These are phyloP conservation scores for Cladorrhinum samala DNA, from an alignment of 495 filamentous ascomycete genomes.

Conservation along the genomic window DNA sequence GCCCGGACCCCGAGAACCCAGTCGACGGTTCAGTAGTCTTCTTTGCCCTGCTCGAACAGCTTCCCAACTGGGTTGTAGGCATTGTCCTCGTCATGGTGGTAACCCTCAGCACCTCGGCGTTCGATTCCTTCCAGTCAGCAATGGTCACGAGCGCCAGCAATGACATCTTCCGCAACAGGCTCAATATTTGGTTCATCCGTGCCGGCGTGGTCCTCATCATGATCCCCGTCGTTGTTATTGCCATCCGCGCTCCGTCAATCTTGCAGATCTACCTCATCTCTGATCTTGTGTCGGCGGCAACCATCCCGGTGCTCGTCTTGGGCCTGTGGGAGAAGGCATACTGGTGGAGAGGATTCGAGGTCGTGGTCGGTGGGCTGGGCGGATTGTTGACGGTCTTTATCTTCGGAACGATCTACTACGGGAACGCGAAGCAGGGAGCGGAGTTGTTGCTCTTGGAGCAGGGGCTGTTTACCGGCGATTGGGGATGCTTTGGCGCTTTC, in stretches of 20 bases:
- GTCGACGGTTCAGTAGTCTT: slow-evolving; percentile 60
- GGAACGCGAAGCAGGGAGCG: slow-evolving; percentile 54
- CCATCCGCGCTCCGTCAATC: slow-evolving; percentile 62
- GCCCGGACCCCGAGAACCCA: slow-evolving; percentile 41
- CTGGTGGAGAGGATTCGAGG: slow-evolving; percentile 70
- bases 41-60: slow-evolving; percentile 62
- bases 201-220: slow-evolving; percentile 59
- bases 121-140: slow-evolving; percentile 67
- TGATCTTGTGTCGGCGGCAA: slow-evolving; percentile 63
- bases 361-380: slow-evolving; percentile 63
- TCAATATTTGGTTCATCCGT: slow-evolving; percentile 64
- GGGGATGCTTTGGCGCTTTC: slow-evolving; percentile 74
- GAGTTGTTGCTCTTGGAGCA: slow-evolving; percentile 62
- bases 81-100: slow-evolving; percentile 72
- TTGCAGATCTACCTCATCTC: slow-evolving; percentile 73
- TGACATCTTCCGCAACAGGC: slow-evolving; percentile 69
- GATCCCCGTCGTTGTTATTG: slow-evolving; percentile 62
- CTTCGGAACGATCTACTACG: slow-evolving; percentile 66
- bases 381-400: slow-evolving; percentile 69
- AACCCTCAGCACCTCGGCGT: slow-evolving; percentile 63
- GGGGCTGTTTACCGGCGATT: slow-evolving; percentile 64
- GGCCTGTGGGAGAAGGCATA: slow-evolving; percentile 57
- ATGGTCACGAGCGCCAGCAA: slow-evolving; percentile 72
- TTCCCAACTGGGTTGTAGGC: slow-evolving; percentile 69
- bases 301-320: slow-evolving; percentile 61